These are phyloP conservation scores for Xylaria sp. DNA, from an alignment of 2,329 filamentous ascomycete species.

Conservation along the genomic window DNA sequence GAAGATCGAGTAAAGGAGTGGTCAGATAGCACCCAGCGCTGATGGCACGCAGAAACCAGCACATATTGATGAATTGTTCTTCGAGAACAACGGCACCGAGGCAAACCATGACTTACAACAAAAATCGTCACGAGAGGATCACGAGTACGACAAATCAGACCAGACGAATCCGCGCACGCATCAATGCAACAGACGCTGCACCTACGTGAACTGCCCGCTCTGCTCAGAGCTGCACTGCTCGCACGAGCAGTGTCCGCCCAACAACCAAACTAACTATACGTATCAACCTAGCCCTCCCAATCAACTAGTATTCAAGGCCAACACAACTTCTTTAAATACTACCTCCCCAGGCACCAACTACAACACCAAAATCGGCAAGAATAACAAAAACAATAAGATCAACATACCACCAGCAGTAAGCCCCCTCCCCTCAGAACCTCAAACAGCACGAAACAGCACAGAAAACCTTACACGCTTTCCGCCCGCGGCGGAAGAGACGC, in stretches of 20 bases:
- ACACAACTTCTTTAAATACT: neutral
- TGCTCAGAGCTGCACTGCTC: conserved; percentile 3
- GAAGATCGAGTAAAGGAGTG: neutral
- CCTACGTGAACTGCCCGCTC: neutral
- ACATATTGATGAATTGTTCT: neutral
- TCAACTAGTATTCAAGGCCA: no score
- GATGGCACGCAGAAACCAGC: conserved; percentile 10
- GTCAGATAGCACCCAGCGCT: neutral
- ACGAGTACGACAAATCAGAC: neutral
- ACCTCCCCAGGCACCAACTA: neutral
- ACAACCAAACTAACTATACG: no score
- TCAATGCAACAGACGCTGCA: neutral
- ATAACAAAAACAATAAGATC: neutral
- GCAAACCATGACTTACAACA: neutral
- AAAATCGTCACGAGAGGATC: neutral
- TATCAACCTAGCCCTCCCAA: neutral
- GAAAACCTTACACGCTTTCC: neutral
- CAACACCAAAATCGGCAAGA: no score
- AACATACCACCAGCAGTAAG: neutral
- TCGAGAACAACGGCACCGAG: neutral
- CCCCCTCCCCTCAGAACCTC: neutral
- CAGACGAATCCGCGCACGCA: conserved; percentile 6
- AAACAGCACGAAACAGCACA: neutral
- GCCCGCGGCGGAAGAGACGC: neutral
- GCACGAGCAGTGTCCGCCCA: neutral